These are phyloP conservation scores for Primulina eburnea DNA, from an alignment of 257 asterid species.

Conservation along the genomic window DNA sequence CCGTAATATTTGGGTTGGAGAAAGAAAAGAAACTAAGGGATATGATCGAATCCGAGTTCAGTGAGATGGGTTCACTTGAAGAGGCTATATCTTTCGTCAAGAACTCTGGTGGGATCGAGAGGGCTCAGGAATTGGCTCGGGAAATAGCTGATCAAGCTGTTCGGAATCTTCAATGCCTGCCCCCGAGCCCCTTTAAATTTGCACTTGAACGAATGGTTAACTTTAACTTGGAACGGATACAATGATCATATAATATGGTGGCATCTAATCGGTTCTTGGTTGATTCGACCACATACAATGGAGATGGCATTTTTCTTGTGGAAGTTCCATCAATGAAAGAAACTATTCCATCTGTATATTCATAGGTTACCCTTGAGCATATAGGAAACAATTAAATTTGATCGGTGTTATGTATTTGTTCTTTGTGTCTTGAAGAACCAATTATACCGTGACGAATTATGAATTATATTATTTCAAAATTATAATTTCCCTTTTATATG, in stretches of 20 bases:
- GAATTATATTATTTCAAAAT: too few species aligned
- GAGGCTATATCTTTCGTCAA: conserved; percentile 67
- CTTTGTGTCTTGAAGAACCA: conserved; percentile 19
- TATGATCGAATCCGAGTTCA: conserved; percentile 73
- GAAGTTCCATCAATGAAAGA: conserved; percentile 9
- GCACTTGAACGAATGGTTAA: conserved; percentile 69
- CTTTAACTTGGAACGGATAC: conserved; percentile 72
- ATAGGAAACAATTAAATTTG: conserved; percentile 28
- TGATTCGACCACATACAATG: neutral
- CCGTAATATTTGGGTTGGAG: conserved; percentile 76
- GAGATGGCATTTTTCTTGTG: conserved; percentile 8
- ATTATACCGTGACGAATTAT: neutral
- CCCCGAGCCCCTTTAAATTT: conserved; percentile 48
- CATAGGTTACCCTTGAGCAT: conserved; percentile 27
- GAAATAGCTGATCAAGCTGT: conserved; percentile 68
- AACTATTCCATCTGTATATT: conserved; percentile 25
- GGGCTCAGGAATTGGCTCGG: conserved; percentile 70
- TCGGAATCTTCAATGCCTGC: conserved; percentile 62
- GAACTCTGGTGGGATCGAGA: conserved; percentile 69
- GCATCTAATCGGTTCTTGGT: conserved; percentile 10
- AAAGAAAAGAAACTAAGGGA: conserved; percentile 65
- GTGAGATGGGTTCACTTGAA: conserved; percentile 74
- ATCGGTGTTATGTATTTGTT: conserved; percentile 34
- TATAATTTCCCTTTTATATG: too few species aligned
- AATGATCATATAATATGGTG: conserved; percentile 25